Base-by-base conservation (phyloP, 2,329 filamentous ascomycete species). In the Alternaria novae-zelandiae region DNA sequence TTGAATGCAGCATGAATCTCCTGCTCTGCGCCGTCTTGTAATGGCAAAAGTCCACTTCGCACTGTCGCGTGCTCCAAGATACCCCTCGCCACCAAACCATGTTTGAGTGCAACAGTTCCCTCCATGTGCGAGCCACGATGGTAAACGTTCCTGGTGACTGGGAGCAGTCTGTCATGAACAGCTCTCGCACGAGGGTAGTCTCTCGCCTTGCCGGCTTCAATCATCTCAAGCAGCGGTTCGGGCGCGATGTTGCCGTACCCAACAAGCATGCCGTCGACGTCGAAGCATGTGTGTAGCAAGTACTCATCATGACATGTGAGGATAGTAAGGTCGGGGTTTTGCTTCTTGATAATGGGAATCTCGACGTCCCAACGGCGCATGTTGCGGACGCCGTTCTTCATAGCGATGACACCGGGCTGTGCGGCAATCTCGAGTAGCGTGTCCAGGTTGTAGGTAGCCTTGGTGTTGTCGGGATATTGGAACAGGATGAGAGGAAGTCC, bases 331-430 rank as follows among this genome's bases (percentile, higher is more conserved):
- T 84, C 81, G 0, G 84, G 84, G 6, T 84, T 81, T 68, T 85
- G 77, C 25, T 73, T 72, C 53, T 83, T 82, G 74, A 86, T 85
- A 25, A 86, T 79, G 15, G 84, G 85, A 63, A 86, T 86, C 72
- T 86, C 85, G 0, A 83, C 85, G 55, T 86, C 85, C 85, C 85
- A 86, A 17, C 85, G 82, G n/a, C 83, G 81, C 85, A 86, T 86
- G 73, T 86, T 86, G 57, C 85, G 82, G 10, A 86, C 85, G 20
- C 85, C 85, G 64, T 86, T 86, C 80, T 86, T 86, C 84, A 86
- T 86, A 15, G 85, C 85, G 49, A 86, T 85, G 6, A 85, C 83
- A 26, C 85, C 84, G 2, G 84, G 85, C 32, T 80, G 83, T 8
- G 84, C 85, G 3, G 84, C 79, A 57, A 86, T 86, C 54, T 86